Conservation (phyloP, 805 yeast species). For the Myxozyma vanderwaltii region DNA sequence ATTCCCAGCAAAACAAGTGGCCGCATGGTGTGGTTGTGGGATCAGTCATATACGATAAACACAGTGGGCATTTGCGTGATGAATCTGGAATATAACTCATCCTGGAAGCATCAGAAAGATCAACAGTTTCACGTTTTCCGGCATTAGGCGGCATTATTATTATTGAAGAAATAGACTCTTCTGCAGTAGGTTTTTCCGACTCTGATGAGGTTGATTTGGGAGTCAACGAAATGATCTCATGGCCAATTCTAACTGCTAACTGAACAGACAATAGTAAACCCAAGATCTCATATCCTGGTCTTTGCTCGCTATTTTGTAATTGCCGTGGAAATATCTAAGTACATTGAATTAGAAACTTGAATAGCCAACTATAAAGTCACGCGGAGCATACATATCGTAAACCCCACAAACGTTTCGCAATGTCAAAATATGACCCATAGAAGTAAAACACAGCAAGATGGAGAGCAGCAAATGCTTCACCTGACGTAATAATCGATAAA, state of each 20-base stretch:
- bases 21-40: slow-evolving; percentile 92
- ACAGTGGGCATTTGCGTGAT: slow-evolving; percentile 80
- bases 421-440: slow-evolving; percentile 75
- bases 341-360: not conserved
- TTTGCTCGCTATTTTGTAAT: slow-evolving; percentile 45
- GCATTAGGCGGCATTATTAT: not conserved
- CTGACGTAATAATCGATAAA: slow-evolving; percentile 18
- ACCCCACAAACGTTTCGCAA: slow-evolving; percentile 77
- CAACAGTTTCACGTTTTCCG: slow-evolving; percentile 41
- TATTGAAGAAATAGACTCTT: slow-evolving; percentile 19
- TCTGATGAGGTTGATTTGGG: slow-evolving; percentile 22
- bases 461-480: slow-evolving; percentile 55
- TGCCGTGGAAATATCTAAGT: slow-evolving; percentile 40
- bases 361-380: not conserved
- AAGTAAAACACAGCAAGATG: slow-evolving; percentile 84
- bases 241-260: slow-evolving; percentile 30
- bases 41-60: slow-evolving; percentile 74
- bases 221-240: slow-evolving; percentile 2
- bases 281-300: slow-evolving; percentile 66
- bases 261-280: slow-evolving; percentile 49
- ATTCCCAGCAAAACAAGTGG: slow-evolving; percentile 89
- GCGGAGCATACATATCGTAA: slow-evolving; percentile 60
- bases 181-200: slow-evolving; percentile 14
- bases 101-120: slow-evolving; percentile 56
- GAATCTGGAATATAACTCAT: slow-evolving; percentile 72